phyloP scores from a whole-genome alignment of 2,329 filamentous ascomycete species.

The Berkeleyomyces basicola region DNA sequence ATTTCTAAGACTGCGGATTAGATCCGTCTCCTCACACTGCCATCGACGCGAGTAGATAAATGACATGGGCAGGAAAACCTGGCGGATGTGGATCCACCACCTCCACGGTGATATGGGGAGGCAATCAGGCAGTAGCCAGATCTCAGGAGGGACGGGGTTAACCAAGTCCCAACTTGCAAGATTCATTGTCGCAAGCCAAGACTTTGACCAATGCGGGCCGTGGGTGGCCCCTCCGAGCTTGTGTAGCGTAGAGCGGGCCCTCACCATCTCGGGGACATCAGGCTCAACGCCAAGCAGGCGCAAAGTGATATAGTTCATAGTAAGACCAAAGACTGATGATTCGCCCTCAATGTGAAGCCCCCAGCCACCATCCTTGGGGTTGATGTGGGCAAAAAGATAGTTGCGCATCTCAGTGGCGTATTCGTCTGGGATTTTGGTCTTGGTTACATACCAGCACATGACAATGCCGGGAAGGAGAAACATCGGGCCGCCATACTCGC shows the following conservation, averaged over 20 bases:
- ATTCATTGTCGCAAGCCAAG: slow-evolving; percentile 76
- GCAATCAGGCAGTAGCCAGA: slow-evolving; percentile 90
- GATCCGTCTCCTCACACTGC: slow-evolving; percentile 55
- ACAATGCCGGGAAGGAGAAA: slow-evolving; percentile 80
- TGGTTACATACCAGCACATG: slow-evolving; percentile 74
- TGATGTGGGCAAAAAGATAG: slow-evolving; percentile 72
- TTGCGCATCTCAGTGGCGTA: slow-evolving; percentile 80
- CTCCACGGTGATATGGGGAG: slow-evolving; percentile 77
- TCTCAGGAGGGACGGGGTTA: slow-evolving; percentile 81
- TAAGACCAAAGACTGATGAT: slow-evolving; percentile 78
- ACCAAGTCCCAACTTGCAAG: slow-evolving; percentile 81
- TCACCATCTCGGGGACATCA: slow-evolving; percentile 72
- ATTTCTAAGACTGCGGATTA: slow-evolving; percentile 55
- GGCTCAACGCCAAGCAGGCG: slow-evolving; percentile 68
- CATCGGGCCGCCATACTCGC: slow-evolving; percentile 95
- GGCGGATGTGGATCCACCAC: slow-evolving; percentile 98
- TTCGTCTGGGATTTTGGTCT: slow-evolving; percentile 66
- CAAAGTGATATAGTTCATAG: slow-evolving; percentile 71
- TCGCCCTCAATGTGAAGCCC: slow-evolving; percentile 89
- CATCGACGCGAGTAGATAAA: slow-evolving; percentile 77
- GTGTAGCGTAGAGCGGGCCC: slow-evolving; percentile 67
- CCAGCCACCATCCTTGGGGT: slow-evolving; percentile 89
- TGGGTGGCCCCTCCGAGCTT: slow-evolving; percentile 71
- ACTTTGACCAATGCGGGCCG: slow-evolving; percentile 91
- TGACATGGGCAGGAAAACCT: slow-evolving; percentile 86